phyloP scores from a whole-genome alignment of 805 yeast species.

The Candida chilensis region DNA sequence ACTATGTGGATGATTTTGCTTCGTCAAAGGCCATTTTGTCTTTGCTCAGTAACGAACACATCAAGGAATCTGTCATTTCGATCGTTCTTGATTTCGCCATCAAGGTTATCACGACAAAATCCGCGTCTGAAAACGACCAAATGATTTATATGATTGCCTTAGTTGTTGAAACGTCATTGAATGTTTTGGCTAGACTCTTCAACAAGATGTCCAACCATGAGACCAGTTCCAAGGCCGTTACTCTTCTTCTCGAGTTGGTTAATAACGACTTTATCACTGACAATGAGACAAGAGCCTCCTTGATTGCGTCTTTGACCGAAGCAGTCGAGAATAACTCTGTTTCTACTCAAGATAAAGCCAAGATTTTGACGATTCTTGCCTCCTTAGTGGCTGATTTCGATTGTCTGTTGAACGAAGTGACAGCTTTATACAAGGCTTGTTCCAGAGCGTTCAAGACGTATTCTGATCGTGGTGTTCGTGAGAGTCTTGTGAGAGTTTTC shows the following conservation, averaged over 20 bases:
- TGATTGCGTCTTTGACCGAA: slow-evolving; percentile 48
- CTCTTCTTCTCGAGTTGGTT: slow-evolving; percentile 40
- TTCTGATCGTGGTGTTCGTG: slow-evolving; percentile 54
- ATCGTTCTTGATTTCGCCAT: slow-evolving; percentile 47
- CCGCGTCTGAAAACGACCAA: slow-evolving; percentile 23
- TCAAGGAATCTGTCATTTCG: slow-evolving; percentile 58
- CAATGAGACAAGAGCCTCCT: slow-evolving; percentile 37
- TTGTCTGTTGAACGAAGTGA: slow-evolving; percentile 41
- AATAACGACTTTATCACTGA: slow-evolving; percentile 51
- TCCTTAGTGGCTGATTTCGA: slow-evolving; percentile 43
- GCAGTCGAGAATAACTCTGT: slow-evolving; percentile 49
- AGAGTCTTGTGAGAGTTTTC: slow-evolving; percentile 51
- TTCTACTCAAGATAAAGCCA: slow-evolving; percentile 40
- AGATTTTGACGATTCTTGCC: slow-evolving; percentile 48
- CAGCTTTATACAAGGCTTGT: slow-evolving; percentile 36
- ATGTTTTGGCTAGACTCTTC: slow-evolving; percentile 40
- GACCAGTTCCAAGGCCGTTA: slow-evolving; percentile 43
- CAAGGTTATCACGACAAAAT: slow-evolving; percentile 31
- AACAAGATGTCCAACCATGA: slow-evolving; percentile 28
- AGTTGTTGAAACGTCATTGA: slow-evolving; percentile 49
- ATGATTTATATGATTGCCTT: slow-evolving; percentile 42
- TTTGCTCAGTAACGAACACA: slow-evolving; percentile 41
- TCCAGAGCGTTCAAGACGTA: slow-evolving; percentile 52
- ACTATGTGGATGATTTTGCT: slow-evolving; percentile 42
- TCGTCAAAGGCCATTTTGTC: slow-evolving; percentile 48